These are phyloP conservation scores for Apiospora arundinis DNA, from an alignment of 2,329 filamentous ascomycete species.

Conservation along the genomic window DNA sequence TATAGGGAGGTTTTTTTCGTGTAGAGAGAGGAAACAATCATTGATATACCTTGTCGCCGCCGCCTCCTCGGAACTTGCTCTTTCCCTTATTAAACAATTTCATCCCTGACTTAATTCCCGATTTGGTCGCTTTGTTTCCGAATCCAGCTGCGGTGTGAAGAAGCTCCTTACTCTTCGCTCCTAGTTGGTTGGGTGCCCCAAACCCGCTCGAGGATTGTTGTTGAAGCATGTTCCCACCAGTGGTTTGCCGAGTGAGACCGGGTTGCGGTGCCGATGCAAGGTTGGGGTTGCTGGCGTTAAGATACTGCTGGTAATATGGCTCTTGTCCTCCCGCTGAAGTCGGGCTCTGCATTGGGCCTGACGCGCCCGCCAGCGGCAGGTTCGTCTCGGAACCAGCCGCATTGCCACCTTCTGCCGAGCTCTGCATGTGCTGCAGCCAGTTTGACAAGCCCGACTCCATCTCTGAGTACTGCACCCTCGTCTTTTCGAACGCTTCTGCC, in stretches of 20 bases:
- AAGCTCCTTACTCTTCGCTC: slow-evolving; percentile 86
- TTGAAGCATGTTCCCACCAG: slow-evolving; percentile 39
- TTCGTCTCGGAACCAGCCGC: slow-evolving; percentile 29
- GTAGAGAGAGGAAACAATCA: slow-evolving; percentile 51
- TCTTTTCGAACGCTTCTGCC: slow-evolving; percentile 75
- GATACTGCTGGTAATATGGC: slow-evolving; percentile 63
- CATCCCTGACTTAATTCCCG: slow-evolving; percentile 91
- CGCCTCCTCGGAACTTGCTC: slow-evolving; percentile 77
- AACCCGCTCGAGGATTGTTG: slow-evolving; percentile 53
- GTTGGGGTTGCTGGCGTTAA: slow-evolving; percentile 53
- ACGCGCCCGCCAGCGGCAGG: slow-evolving; percentile 26
- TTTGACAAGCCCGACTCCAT: slow-evolving; percentile 76
- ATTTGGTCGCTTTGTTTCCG: slow-evolving; percentile 89
- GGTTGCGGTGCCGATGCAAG: slow-evolving; percentile 38
- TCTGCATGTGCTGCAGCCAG: slow-evolving; percentile 58
- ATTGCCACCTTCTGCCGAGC: slow-evolving; percentile 55
- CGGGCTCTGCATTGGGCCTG: slow-evolving; percentile 20
- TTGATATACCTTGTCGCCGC: slow-evolving; percentile 90
- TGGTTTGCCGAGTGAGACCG: slow-evolving; percentile 33
- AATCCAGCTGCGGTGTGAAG: slow-evolving; percentile 86
- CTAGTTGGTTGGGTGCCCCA: slow-evolving; percentile 68
- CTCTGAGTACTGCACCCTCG: slow-evolving; percentile 71
- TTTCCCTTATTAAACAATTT: slow-evolving; percentile 90
- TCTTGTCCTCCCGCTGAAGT: slow-evolving; percentile 31
- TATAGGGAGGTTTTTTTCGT: slow-evolving; percentile 7